Base-by-base conservation (phyloP, 2,329 filamentous ascomycete genomes). In the Cordyceps fumosorosea region DNA sequence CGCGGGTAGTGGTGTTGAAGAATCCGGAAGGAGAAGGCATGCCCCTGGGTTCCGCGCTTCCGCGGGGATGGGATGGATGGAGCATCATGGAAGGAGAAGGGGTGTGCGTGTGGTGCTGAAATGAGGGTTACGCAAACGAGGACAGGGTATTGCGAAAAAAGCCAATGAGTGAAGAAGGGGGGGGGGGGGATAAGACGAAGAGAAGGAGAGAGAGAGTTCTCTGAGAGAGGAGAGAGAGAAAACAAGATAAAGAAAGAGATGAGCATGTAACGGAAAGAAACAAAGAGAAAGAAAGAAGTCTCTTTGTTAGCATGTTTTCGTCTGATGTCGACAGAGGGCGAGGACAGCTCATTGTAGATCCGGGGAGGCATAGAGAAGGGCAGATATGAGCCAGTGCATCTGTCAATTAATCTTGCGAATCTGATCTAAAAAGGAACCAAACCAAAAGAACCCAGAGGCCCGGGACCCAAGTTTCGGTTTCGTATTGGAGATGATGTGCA, bases 61-160 rank as follows among this genome's bases (percentile, higher is more conserved):
- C 52, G 34, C 52, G 52, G 37, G 40, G 52, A 42, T 55, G 52
- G 42, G 52, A 55, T 44, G 52, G 52, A 42, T 42, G 52, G 52
- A 44, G 52, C 34, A 37, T 37, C 34, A 37, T 37, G 52, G 20
- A 53, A 1, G 10, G 10, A 3, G 26, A 29, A 29, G 29, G 12
- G 12, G 34, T 8, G 6, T 26, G 44, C 12, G 56, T 20, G 56
- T 24, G 45, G 56, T 59, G 24, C 20, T 55, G 37, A 42, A 55
- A 29, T 55, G 20, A 26, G 34, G n/a, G 52, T 55, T 44, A 55
- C 52, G 52, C 52, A 55, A 55, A 55, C 52, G 34, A 55, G 40
- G 5, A 22, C 40, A 54, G 32, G 22, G 34, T 37, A 37, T 37
- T 37, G 34, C 32, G 29, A 42, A 55, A 52, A 14, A 20, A 3